Base-by-base conservation (phyloP, 2,329 filamentous ascomycete species). In the Cordyceps javanica region DNA sequence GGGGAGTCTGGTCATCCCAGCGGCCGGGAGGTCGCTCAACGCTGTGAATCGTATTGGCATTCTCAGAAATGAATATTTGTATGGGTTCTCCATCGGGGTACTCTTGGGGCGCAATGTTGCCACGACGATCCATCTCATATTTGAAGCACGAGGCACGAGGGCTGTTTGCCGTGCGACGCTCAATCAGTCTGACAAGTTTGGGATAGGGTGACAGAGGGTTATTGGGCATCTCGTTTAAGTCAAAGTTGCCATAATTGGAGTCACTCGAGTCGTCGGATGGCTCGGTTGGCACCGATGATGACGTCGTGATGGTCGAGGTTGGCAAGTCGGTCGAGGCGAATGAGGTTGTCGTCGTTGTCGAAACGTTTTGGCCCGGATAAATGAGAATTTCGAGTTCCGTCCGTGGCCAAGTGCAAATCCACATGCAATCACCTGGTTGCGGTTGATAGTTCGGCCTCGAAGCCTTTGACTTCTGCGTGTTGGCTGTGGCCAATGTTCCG, bases 391-490 rank as follows among this genome's bases (percentile, higher is more conserved):
- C 81, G 5, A 85, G 70, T 3, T 75, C 71, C 0, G 80, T 83
- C 28, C 76, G 72, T 2, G 80, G 78, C 82, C 82, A 85, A 2
- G 72, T 78, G 65, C 82, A 85, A 23, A 85, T 73, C 82, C 82
- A 85, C 1, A 79, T 77, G 58, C 71, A 78, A 48, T 83, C 80
- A 2, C 81, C 82, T 0, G 68, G 66, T 59, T 73, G 66, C 1
- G 73, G 72, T 11, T 67, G 66, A 3, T 62, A 56, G 6, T 59
- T 63, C 32, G 62, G 61, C 51, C 51, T 64, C 53, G 62, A 63
- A 19, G 62, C 66, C 6, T 60, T 64, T 14, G 63, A 55, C 1
- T 73, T 73, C 19, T 64, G 62, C 42, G 65, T 55, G 26, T 60
- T 59, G 21, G 57, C 50, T 8, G 36, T 57, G 50, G 21, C 60